Evolutionary conservation across 1,139 yeast species (phyloP).

Genomic region (Torulaspora globosa): DNA sequence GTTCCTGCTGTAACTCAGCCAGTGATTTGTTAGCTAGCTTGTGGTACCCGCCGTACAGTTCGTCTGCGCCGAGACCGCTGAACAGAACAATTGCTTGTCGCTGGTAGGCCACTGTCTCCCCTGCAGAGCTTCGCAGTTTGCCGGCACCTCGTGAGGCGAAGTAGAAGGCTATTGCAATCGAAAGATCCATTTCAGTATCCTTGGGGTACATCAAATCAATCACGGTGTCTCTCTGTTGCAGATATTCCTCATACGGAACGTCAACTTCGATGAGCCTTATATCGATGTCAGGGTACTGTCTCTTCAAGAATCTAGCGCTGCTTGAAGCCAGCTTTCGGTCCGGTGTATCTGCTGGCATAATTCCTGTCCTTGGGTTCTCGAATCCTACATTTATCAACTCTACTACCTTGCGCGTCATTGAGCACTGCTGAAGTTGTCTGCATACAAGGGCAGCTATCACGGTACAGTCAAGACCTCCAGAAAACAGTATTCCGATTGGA

Average conservation of each 20-base stretch:
- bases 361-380: constrained; percentile 77
- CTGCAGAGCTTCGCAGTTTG: constrained; percentile 21
- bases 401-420: constrained; percentile 35
- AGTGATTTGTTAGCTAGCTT: constrained; percentile 38
- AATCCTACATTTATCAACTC: constrained; percentile 94
- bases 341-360: constrained; percentile 63
- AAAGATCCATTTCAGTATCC: constrained; percentile 88
- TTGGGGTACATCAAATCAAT: constrained; percentile 71
- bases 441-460: constrained; percentile 52
- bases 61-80: constrained; percentile 98
- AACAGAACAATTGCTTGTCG: constrained; percentile 66
- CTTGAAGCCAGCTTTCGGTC: constrained; percentile 69
- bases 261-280: constrained; percentile 63
- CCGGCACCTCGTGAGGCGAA: constrained; percentile 72
- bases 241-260: constrained; percentile 65
- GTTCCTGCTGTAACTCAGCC: constrained; percentile 47
- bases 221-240: constrained; percentile 50
- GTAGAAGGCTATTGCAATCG: constrained; percentile 91
- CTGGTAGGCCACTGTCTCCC: constrained; percentile 34
- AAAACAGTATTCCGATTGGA: constrained; percentile 64
- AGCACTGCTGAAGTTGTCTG: constrained; percentile 19
- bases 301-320: constrained; percentile 53
- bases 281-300: constrained; percentile 38
- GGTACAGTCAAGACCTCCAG: constrained; percentile 95
- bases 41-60: constrained; percentile 85